phyloP scores from a whole-genome alignment of 768 basidiomycete genomes.

The Xerocomellus chrysenteron region DNA sequence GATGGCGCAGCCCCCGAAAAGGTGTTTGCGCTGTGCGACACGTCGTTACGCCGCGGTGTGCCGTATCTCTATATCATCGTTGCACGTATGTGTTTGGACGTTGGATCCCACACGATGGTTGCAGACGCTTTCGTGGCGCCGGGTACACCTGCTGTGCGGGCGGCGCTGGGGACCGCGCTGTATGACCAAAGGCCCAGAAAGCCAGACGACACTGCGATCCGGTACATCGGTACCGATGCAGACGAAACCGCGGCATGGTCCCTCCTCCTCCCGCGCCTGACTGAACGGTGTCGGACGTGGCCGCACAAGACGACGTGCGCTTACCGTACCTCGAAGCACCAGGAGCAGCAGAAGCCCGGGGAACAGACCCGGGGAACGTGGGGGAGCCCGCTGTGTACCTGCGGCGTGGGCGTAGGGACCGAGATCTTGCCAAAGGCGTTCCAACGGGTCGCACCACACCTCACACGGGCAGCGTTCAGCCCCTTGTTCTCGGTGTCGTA shows the following conservation, averaged over 20 bases:
- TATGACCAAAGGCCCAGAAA: background rate
- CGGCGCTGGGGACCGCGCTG: background rate
- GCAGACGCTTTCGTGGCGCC: conserved; percentile 48
- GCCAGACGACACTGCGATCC: conserved; percentile 3
- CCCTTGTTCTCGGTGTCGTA: conserved; percentile 55
- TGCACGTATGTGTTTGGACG: conserved; percentile 44
- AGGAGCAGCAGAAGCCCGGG: conserved; percentile 9
- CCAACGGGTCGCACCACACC: conserved; percentile 39
- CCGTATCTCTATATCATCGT: conserved; percentile 46
- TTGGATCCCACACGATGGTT: conserved; percentile 42
- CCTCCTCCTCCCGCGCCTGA: conserved; percentile 49
- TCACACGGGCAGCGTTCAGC: conserved; percentile 51
- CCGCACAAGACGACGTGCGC: conserved; percentile 44
- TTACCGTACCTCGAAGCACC: conserved; percentile 24
- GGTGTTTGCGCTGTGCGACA: conserved; percentile 19
- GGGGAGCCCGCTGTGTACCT: conserved; percentile 12
- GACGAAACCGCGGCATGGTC: conserved; percentile 42
- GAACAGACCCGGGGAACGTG: conserved; percentile 33
- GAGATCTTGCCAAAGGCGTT: conserved; percentile 29
- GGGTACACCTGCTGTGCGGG: conserved; percentile 13
- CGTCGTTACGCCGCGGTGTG: background rate
- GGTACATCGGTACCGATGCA: conserved; percentile 7
- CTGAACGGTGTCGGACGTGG: conserved; percentile 57
- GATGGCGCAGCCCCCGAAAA: conserved; percentile 4
- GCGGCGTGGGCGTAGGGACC: conserved; percentile 15